Evolutionary conservation across 371 early-diverging fungal species (phyloP).

Genomic region (Zopfochytrium polystomum): DNA sequence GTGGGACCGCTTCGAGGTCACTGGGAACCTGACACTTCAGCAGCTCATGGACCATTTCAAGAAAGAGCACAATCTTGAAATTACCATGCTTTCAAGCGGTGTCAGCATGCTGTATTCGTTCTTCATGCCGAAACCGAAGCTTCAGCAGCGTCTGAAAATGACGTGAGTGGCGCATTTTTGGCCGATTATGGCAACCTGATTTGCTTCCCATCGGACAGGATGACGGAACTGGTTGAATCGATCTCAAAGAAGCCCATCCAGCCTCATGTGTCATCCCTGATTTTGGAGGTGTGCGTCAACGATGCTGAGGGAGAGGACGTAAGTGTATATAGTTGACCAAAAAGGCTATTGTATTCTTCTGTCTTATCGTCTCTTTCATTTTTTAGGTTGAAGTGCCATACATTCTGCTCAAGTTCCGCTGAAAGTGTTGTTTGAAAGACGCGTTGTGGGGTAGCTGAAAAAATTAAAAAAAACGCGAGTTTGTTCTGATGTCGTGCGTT

Average conservation of each 20-base stretch:
- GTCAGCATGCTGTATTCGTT: slow-evolving; percentile 91
- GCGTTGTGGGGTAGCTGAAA: too few relatives aligned
- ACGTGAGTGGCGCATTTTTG: too few relatives aligned
- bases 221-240: slow-evolving; percentile 73
- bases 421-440: too few relatives aligned
- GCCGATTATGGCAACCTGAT: too few relatives aligned
- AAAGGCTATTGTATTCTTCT: too few relatives aligned
- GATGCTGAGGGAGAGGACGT: slow-evolving; percentile 48
- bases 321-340: too few relatives aligned
- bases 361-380: too few relatives aligned
- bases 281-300: slow-evolving; percentile 85
- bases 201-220: too few relatives aligned
- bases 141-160: slow-evolving; percentile 73
- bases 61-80: slow-evolving; percentile 77
- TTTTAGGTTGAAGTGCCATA: too few relatives aligned
- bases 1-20: slow-evolving; percentile 96
- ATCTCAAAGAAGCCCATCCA: slow-evolving; percentile 89
- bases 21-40: slow-evolving; percentile 81
- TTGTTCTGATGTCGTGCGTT: too few relatives aligned
- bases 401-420: too few relatives aligned
- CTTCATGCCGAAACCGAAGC: slow-evolving; percentile 86
- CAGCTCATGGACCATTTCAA: slow-evolving; percentile 88
- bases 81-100: slow-evolving; percentile 94
- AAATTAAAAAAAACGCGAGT: too few relatives aligned
- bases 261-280: slow-evolving; percentile 74